A percentile compares a stretch with the other conserved stretches of the same genome.
Evolutionary conservation across 805 yeast genomes (phyloP).

Genomic region (Kluyveromyces starmeri): DNA sequence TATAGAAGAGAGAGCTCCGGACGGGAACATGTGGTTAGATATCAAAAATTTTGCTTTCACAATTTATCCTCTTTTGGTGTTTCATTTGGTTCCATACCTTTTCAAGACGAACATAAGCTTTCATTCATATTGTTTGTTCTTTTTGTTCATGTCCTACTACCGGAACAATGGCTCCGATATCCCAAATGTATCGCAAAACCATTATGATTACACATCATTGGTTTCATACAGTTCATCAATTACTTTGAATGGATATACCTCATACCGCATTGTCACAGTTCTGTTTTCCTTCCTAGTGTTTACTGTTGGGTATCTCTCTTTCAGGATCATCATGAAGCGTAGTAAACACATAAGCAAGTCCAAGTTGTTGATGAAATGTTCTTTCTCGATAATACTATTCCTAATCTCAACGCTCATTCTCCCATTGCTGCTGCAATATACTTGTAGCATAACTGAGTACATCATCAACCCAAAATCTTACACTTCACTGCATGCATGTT

Average conservation of each 20-base stretch:
- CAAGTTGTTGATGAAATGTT: background rate
- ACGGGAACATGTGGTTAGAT: background rate
- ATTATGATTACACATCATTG: no score
- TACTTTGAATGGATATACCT: background rate
- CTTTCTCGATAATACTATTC: background rate
- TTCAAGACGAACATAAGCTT: background rate
- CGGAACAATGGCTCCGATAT: no score
- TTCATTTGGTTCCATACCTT: background rate
- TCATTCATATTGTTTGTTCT: background rate
- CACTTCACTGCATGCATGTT: conserved; percentile 4
- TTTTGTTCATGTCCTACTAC: background rate
- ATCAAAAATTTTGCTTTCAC: background rate
- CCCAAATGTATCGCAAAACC: no score
- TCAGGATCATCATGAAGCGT: background rate
- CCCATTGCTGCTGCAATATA: conserved; percentile 2
- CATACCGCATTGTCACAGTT: background rate
- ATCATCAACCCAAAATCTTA: background rate
- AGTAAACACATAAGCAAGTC: background rate
- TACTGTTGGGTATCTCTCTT: background rate
- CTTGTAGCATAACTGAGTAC: conserved; percentile 6
- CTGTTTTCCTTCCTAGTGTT: background rate
- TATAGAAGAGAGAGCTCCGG: background rate
- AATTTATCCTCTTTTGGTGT: background rate
- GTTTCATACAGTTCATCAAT: no score
- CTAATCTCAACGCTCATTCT: background rate